Percentiles rank a stretch among this genome's conserved stretches.
These are phyloP conservation scores for Fusarium napiforme DNA, from an alignment of 2,329 filamentous ascomycete genomes.

Conservation along the genomic window DNA sequence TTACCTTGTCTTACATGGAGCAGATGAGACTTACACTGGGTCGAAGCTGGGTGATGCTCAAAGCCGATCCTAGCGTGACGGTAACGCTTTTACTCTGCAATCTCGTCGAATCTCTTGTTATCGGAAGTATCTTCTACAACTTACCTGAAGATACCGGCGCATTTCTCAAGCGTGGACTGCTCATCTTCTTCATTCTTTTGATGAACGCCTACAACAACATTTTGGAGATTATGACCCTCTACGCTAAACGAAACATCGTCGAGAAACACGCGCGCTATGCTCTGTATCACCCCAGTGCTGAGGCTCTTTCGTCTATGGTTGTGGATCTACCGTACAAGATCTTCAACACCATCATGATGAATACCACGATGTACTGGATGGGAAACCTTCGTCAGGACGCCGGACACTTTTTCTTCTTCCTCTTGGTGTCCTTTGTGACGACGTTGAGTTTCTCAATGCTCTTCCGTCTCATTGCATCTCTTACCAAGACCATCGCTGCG, in stretches of 20 bases:
- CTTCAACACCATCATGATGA: conserved; percentile 52
- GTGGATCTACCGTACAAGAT: conserved; percentile 42
- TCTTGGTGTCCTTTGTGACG: conserved; percentile 61
- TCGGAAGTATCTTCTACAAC: conserved; percentile 41
- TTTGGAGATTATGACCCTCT: conserved; percentile 42
- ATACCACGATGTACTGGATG: conserved; percentile 70
- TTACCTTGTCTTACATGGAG: conserved; percentile 34
- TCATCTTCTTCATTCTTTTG: conserved; percentile 38
- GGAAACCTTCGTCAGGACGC: conserved; percentile 70
- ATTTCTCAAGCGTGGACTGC: conserved; percentile 19
- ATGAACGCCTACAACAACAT: conserved; percentile 42
- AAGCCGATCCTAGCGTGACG: conserved; percentile 36
- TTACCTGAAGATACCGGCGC: conserved; percentile 7
- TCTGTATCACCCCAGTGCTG: conserved; percentile 47
- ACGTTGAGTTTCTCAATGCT: conserved; percentile 73
- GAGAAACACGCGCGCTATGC: conserved; percentile 51
- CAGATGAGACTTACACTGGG: conserved; percentile 34
- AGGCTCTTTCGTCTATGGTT: conserved; percentile 41
- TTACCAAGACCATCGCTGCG: conserved; percentile 42
- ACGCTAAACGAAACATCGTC: conserved; percentile 47
- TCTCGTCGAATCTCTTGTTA: conserved; percentile 35
- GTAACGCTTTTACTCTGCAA: conserved; percentile 37
- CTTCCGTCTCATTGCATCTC: conserved; percentile 55
- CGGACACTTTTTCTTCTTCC: conserved; percentile 60
- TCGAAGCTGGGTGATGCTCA: conserved; percentile 38